Conservation (phyloP, 139 green algal species). For the Micractinium conductrix region DNA sequence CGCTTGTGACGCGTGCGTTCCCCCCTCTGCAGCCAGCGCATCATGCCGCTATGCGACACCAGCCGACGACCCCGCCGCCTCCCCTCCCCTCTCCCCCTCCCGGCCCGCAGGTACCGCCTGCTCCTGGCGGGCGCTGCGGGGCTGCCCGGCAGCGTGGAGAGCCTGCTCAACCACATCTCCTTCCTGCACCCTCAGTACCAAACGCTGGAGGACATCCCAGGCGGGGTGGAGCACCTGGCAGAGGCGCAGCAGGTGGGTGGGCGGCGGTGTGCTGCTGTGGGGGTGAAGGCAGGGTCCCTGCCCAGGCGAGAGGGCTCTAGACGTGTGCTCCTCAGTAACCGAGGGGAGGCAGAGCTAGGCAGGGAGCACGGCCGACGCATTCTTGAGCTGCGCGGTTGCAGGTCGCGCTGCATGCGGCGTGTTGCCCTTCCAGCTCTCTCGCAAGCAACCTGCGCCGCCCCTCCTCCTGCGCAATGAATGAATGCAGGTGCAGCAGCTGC, state of each 20-base stretch:
- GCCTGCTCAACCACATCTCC: slow-evolving; percentile 40
- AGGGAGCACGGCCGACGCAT: too few relatives aligned
- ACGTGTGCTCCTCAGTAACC: too few relatives aligned
- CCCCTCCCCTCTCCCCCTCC: not conserved
- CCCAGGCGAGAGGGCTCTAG: too few relatives aligned
- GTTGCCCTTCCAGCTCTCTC: not conserved
- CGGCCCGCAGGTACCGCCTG: slow-evolving; percentile 42
- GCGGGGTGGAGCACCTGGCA: slow-evolving; percentile 31
- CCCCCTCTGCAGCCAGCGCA: too few relatives aligned
- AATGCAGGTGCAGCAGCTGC: slow-evolving; percentile 39
- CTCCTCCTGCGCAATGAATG: too few relatives aligned
- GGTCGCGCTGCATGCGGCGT: too few relatives aligned
- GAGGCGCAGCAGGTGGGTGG: slow-evolving; percentile 32
- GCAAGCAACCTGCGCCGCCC: too few relatives aligned
- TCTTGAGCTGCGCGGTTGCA: too few relatives aligned
- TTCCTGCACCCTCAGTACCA: slow-evolving; percentile 52
- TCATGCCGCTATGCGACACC: too few relatives aligned
- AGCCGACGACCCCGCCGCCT: too few relatives aligned
- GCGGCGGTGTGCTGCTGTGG: not conserved
- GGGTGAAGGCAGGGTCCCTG: not conserved
- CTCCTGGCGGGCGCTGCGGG: slow-evolving; percentile 45
- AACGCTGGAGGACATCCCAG: slow-evolving; percentile 37
- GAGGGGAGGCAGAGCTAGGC: too few relatives aligned
- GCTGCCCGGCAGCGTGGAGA: slow-evolving; percentile 30
- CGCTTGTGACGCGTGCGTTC: too few relatives aligned